phyloP scores from a whole-genome alignment of 2,329 filamentous ascomycete species.

The Zasmidium citrigriseum region DNA sequence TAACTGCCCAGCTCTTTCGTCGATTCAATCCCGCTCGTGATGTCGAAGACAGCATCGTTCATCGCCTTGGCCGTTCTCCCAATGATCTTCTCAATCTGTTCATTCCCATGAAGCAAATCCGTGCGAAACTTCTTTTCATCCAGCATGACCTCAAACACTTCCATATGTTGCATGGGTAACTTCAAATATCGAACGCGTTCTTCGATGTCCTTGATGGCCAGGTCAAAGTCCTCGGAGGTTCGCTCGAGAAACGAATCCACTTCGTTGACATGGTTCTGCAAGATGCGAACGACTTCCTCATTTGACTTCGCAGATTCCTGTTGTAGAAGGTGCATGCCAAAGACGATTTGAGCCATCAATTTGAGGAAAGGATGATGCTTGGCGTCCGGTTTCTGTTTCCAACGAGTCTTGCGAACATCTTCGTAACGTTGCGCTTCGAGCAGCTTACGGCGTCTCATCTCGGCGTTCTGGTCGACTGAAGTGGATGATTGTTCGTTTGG shows the following conservation, averaged over 20 bases:
- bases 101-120: slow-evolving; percentile 82
- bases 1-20: slow-evolving; percentile 77
- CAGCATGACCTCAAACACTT: slow-evolving; percentile 83
- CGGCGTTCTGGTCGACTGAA: slow-evolving; percentile 52
- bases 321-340: slow-evolving; percentile 85
- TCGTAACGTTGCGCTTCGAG: slow-evolving; percentile 69
- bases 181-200: slow-evolving; percentile 78
- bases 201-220: slow-evolving; percentile 75
- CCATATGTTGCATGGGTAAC: slow-evolving; percentile 78
- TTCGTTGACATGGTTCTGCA: slow-evolving; percentile 91
- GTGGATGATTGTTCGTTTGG: slow-evolving; percentile 32
- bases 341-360: slow-evolving; percentile 87
- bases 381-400: slow-evolving; percentile 75
- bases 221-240: slow-evolving; percentile 78
- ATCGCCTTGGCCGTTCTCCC: slow-evolving; percentile 75
- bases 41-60: slow-evolving; percentile 75
- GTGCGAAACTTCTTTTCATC: slow-evolving; percentile 79
- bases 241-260: slow-evolving; percentile 88
- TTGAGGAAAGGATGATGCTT: slow-evolving; percentile 87
- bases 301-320: slow-evolving; percentile 87
- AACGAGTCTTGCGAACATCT: slow-evolving; percentile 66
- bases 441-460: slow-evolving; percentile 64
- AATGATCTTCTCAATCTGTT: slow-evolving; percentile 87
- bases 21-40: slow-evolving; percentile 74
- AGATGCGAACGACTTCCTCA: slow-evolving; percentile 80